A percentile compares a stretch with the other conserved stretches of the same genome.
These are phyloP conservation scores for Hagleromyces aurorensis DNA, from an alignment of 805 yeast genomes.

Conservation along the genomic window DNA sequence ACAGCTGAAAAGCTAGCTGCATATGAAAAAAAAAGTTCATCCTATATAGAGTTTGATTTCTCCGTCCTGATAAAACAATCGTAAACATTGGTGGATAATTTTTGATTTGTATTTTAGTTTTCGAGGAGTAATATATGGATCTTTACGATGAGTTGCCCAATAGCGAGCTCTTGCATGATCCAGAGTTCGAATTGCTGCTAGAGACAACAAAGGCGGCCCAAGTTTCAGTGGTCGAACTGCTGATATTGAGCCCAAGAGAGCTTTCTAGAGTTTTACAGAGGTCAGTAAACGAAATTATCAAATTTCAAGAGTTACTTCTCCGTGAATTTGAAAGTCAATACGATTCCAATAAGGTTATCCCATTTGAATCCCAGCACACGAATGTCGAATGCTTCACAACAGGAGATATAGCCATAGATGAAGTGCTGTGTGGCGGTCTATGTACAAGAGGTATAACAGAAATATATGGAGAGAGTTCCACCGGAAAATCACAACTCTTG, in stretches of 20 bases:
- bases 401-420: constrained; percentile 46
- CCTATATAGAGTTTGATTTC: too few relatives aligned
- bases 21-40: too few relatives aligned
- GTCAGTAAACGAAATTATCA: constrained; percentile 29
- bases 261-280: constrained; percentile 30
- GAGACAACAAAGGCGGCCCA: constrained; percentile 24
- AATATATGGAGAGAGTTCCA: constrained; percentile 73
- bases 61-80: background rate
- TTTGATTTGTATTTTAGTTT: background rate
- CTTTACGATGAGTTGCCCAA: constrained; percentile 35
- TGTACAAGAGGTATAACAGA: constrained; percentile 55
- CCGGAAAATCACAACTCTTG: constrained; percentile 79
- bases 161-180: constrained; percentile 30
- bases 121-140: constrained; percentile 30
- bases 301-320: constrained; percentile 18
- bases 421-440: constrained; percentile 47
- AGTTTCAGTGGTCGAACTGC: constrained; percentile 36
- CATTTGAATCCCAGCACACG: too few relatives aligned
- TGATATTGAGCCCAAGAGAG: constrained; percentile 32
- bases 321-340: constrained; percentile 14
- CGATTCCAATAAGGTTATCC: constrained; percentile 3
- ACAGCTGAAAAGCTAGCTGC: too few relatives aligned
- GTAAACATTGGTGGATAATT: background rate
- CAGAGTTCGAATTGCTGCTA: constrained; percentile 26
- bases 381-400: constrained; percentile 40